Conservation (phyloP, 2,329 filamentous ascomycete species). For the Pestalotiopsis sp. region DNA sequence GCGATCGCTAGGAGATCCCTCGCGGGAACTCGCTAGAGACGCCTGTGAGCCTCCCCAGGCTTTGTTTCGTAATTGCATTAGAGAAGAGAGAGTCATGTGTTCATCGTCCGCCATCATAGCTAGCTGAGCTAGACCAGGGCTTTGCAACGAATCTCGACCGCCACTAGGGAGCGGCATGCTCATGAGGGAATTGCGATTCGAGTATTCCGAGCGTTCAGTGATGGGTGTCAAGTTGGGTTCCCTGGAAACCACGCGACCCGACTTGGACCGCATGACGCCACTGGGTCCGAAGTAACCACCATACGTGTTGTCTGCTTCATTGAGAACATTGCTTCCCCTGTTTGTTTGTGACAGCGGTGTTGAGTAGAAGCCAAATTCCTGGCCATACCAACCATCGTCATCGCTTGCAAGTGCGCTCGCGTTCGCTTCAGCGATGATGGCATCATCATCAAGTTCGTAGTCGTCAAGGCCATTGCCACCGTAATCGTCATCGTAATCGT, state of each 20-base stretch:
- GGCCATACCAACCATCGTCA: conserved; percentile 90
- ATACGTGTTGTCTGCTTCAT: conserved; percentile 52
- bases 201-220: conserved; percentile 94
- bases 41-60: conserved; percentile 83
- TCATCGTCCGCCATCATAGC: conserved; percentile 68
- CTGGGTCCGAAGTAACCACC: conserved; percentile 89
- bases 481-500: conserved; percentile 68
- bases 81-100: conserved; percentile 73
- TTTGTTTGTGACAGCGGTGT: conserved; percentile 43
- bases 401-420: conserved; percentile 92
- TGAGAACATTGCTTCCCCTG: conserved; percentile 27
- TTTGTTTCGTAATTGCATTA: conserved; percentile 73
- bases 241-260: conserved; percentile 73
- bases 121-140: conserved; percentile 77
- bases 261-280: conserved; percentile 70
- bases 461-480: conserved; percentile 53
- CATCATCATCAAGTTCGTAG: conserved; percentile 78
- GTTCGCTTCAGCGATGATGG: conserved; percentile 93
- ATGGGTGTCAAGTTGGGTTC: conserved; percentile 96
- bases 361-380: conserved; percentile 96
- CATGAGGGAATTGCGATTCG: conserved; percentile 89
- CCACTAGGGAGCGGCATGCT: conserved; percentile 61
- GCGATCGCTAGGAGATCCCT: conserved; percentile 37
- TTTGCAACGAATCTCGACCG: conserved; percentile 58
- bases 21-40: conserved; percentile 65